Evolutionary conservation across 305 asterid species (phyloP), one percentile per base, ranked within the genome.

Genomic region (Lippia alba): DNA sequence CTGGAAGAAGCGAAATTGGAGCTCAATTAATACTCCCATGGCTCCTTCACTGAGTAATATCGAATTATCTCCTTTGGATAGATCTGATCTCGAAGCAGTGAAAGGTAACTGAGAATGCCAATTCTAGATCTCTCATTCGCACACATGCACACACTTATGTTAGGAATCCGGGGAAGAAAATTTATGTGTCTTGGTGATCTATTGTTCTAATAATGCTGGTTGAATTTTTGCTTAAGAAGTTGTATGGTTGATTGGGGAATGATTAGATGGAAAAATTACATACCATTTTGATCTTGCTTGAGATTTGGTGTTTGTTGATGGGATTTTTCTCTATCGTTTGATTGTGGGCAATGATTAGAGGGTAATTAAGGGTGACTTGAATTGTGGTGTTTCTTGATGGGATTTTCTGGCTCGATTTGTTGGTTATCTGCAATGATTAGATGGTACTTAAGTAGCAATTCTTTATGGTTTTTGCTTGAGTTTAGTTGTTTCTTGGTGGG

Each of bases 11-110:
- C 10, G 59, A 70, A 24, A 50, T 64, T 56, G 40, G 57, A 1
- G 16, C 76, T 17, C 15, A 64, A 49, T 57, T 46, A 49, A 56
- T 63, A 57, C 64, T 11, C 9, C 67, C 66, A 46, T 44, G 33
- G 63, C 56, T 72, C 61, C 30, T 24, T 24, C 7, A 8, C 48
- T 58, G 53, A 30, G 14, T 36, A 50, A 4, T 4, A 12, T 32
- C 64, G 15, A 44, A 33, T 20, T 59, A 45, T 36, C 56, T 59
- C 51, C 64, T 62, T 60, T 30, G 5, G 4, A n/a, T 55, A 66
- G 80, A 71, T 71, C 77, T 76, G 71, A 66, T 49, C 71, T 67
- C 39, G 39, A 33, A 34, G 55, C 65, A 66, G 61, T 19, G 15
- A 53, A 66, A 72, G 74, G 77, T 71, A 32, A 65, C 19, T 32